phyloP scores from a whole-genome alignment of 345 rosid species.

The Atalantia buxifolia region DNA sequence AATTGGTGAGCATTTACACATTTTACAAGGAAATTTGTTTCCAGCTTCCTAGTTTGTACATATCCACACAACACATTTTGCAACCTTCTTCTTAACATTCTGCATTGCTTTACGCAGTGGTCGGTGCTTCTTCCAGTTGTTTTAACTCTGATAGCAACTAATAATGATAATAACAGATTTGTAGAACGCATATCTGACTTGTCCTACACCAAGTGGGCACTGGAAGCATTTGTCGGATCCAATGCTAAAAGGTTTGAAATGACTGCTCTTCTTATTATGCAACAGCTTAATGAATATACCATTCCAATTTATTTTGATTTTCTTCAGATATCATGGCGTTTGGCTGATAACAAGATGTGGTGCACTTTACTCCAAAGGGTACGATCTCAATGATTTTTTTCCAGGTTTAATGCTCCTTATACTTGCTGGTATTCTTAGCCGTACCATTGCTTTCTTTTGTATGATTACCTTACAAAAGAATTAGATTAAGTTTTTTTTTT shows the following conservation, averaged over 20 bases:
- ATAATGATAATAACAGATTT: slow-evolving; percentile 25
- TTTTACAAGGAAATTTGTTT: not conserved
- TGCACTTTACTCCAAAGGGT: slow-evolving; percentile 58
- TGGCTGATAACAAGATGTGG: slow-evolving; percentile 97
- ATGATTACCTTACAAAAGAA: slow-evolving; percentile 68
- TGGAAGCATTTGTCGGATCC: slow-evolving; percentile 91
- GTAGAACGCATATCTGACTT: slow-evolving; percentile 39
- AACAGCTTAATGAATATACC: not conserved
- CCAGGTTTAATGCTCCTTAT: slow-evolving; percentile 55
- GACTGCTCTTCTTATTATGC: not conserved
- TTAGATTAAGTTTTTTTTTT: slow-evolving; percentile 20
- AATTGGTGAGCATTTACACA: slow-evolving; percentile 61
- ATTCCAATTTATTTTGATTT: not conserved
- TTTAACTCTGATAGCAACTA: slow-evolving; percentile 82
- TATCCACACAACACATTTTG: not conserved
- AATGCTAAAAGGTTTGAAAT: slow-evolving; percentile 80
- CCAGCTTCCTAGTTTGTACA: not conserved
- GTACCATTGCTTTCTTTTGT: slow-evolving; percentile 54
- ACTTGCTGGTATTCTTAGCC: slow-evolving; percentile 55
- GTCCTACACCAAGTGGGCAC: slow-evolving; percentile 91
- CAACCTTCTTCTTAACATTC: not conserved
- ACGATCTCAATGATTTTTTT: slow-evolving; percentile 61
- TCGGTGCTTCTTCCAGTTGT: slow-evolving; percentile 96
- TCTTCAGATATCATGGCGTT: slow-evolving; percentile 80
- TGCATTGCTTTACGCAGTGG: slow-evolving; percentile 57